Evolutionary conservation across 2,329 filamentous ascomycete genomes (phyloP), one percentile per base, ranked within the genome.

Genomic region (Fusarium sp.): DNA sequence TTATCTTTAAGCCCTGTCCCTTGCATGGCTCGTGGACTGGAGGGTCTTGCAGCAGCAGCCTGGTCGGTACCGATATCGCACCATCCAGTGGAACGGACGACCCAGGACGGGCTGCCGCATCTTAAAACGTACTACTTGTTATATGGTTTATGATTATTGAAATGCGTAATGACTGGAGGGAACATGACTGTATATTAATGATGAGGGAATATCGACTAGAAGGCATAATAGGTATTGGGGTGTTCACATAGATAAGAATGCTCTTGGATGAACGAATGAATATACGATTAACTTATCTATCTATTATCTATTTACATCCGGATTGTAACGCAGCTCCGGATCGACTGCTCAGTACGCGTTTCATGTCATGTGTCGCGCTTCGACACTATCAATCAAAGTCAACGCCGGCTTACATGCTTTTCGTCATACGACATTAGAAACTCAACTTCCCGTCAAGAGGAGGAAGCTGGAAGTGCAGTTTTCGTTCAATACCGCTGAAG

Each of bases 191-290:
- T 51, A 69, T 42, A 42, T 53, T 55, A 56, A 56, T 56, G 44
- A 58, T 64, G 10, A 17, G 43, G 40, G 33, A 49, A 50, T 38
- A 44, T 21, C 33, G 26, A 31, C 42, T 46, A 14, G 34, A 42
- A 49, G 10, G 42, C 24, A 50, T 15, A 28, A 45, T 40, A 28
- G 44, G 47, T 31, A 33, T 24, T 22, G 10, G 46, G 28, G 28
- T 24, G n/a, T 19, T 40, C n/a, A 14, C 26, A 44, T 15, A 43
- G 14, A 59, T 4, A 49, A 21, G 22, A 34, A 50, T 44, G 7
- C 45, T 40, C 21, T 17, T 38, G 47, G 50, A 60, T 50, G 59
- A 66, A 71, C 62, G 62, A 58, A 73, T 70, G 71, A 74, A 69
- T 62, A 62, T 63, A 74, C 40, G 65, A 65, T 44, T 59, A 24